Percentiles rank a stretch among this genome's conserved stretches.
These are phyloP conservation scores for Trametes punicea DNA, from an alignment of 768 basidiomycete species.

Conservation along the genomic window DNA sequence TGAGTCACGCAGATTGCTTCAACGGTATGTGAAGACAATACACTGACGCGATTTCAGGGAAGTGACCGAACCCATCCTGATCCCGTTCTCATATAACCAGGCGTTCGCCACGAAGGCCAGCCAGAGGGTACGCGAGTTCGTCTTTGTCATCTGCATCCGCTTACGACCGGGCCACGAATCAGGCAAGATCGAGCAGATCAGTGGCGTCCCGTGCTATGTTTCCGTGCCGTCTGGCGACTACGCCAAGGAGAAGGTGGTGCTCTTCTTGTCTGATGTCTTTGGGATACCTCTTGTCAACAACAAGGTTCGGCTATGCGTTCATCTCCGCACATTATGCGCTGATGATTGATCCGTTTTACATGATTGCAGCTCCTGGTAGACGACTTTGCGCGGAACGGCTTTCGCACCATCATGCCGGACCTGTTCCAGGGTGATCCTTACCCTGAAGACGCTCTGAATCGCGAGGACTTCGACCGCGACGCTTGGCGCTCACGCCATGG, in stretches of 20 bases:
- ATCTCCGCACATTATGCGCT: neutral
- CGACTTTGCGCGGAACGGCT: conserved; percentile 34
- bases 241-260: conserved; percentile 34
- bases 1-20: conserved; percentile 19
- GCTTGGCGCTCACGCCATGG: conserved; percentile 37
- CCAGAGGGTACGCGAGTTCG: conserved; percentile 13
- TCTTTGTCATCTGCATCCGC: neutral
- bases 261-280: conserved; percentile 39
- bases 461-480: conserved; percentile 25
- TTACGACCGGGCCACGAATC: neutral
- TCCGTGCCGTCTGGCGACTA: conserved; percentile 37
- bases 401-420: conserved; percentile 29
- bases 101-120: conserved; percentile 24
- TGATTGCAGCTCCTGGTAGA: conserved; percentile 30
- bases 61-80: too few relatives aligned
- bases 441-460: conserved; percentile 12
- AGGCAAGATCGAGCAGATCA: conserved; percentile 38
- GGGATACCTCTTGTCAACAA: conserved; percentile 31
- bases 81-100: neutral
- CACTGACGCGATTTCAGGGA: too few relatives aligned
- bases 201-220: conserved; percentile 40
- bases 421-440: conserved; percentile 27
- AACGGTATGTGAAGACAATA: conserved; percentile 3
- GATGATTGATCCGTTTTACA: neutral
- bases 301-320: conserved; percentile 15